Percentiles rank a stretch among this genome's conserved stretches.
phyloP scores from a whole-genome alignment of 805 yeast genomes.

The Sugiyamaella lignohabitans region DNA sequence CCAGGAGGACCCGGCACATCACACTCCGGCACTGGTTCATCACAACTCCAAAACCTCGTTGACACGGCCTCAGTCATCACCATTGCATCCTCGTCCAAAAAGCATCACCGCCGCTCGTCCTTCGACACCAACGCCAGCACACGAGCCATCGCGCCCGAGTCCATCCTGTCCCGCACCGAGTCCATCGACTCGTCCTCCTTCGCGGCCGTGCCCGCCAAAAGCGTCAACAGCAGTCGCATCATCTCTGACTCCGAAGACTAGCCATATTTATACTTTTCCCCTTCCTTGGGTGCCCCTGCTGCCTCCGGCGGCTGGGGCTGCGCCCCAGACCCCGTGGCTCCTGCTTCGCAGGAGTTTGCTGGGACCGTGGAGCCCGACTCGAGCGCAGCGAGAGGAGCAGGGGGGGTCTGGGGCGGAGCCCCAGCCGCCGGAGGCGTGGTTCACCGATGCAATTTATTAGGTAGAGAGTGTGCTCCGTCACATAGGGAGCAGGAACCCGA shows the following conservation, averaged over 20 bases:
- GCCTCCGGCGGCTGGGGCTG: not conserved
- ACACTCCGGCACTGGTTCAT: slow-evolving; percentile 2
- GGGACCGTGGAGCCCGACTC: not conserved
- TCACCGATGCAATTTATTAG: too few relatives aligned
- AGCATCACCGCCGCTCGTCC: slow-evolving; percentile 26
- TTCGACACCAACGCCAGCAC: slow-evolving; percentile 35
- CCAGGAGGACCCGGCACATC: too few relatives aligned
- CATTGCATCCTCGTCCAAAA: slow-evolving; percentile 33
- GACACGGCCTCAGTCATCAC: slow-evolving; percentile 35
- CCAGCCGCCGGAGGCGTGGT: not conserved
- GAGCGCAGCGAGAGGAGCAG: not conserved
- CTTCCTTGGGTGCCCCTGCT: not conserved
- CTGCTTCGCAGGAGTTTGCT: not conserved
- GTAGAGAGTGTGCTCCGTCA: not conserved
- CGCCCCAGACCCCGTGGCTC: not conserved
- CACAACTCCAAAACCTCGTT: slow-evolving; percentile 6
- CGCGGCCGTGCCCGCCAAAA: slow-evolving; percentile 9
- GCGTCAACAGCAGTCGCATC: slow-evolving; percentile 6
- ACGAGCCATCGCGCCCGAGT: slow-evolving; percentile 32
- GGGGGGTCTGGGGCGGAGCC: not conserved
- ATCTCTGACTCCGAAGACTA: too few relatives aligned
- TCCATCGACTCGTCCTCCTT: slow-evolving; percentile 15
- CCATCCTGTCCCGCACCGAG: slow-evolving; percentile 19
- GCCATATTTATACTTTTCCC: not conserved
- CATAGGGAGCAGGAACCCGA: too few relatives aligned